These are phyloP conservation scores for Xylariales sp. DNA, from an alignment of 2,329 filamentous ascomycete species.

Conservation along the genomic window DNA sequence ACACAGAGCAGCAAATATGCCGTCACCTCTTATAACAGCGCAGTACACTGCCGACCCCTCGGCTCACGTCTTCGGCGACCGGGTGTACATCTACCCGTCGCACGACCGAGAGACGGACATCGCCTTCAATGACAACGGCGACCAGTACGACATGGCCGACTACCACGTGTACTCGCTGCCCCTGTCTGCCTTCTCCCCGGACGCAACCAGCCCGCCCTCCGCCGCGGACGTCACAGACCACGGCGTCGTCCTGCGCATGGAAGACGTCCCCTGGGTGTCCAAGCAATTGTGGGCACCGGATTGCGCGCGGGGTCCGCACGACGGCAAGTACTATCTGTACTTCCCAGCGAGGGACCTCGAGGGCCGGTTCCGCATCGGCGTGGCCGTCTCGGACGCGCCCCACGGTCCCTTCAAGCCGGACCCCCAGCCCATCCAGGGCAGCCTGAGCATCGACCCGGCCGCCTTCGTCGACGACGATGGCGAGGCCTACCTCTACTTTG, in stretches of 20 bases:
- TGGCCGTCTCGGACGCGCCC: constrained; percentile 59
- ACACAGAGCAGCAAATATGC: constrained; percentile 37
- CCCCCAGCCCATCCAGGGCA: constrained; percentile 59
- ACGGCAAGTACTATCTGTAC: constrained; percentile 70
- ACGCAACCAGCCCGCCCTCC: constrained; percentile 46
- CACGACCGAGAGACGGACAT: constrained; percentile 75
- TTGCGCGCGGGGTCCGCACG: constrained; percentile 61
- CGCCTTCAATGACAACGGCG: constrained; percentile 76
- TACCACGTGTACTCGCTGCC: too few species aligned
- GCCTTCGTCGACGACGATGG: constrained; percentile 65
- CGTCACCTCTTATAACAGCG: constrained; percentile 65
- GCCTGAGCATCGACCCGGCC: constrained; percentile 74
- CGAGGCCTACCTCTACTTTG: constrained; percentile 67
- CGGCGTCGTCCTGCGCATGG: constrained; percentile 60
- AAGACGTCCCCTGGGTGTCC: constrained; percentile 70
- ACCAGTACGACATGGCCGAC: constrained; percentile 81
- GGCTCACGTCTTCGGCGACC: constrained; percentile 73
- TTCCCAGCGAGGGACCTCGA: constrained; percentile 71
- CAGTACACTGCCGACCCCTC: constrained; percentile 78
- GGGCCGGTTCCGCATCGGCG: constrained; percentile 70
- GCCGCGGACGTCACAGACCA: constrained; percentile 64
- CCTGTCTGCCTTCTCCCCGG: constrained; percentile 59
- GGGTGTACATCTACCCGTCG: constrained; percentile 75
- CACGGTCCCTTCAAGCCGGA: constrained; percentile 68
- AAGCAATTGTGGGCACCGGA: constrained; percentile 82